Evolutionary conservation across 225 moss, liverwort and hornwort genomes (phyloP).

Genomic region (Polytrichum formosum): DNA sequence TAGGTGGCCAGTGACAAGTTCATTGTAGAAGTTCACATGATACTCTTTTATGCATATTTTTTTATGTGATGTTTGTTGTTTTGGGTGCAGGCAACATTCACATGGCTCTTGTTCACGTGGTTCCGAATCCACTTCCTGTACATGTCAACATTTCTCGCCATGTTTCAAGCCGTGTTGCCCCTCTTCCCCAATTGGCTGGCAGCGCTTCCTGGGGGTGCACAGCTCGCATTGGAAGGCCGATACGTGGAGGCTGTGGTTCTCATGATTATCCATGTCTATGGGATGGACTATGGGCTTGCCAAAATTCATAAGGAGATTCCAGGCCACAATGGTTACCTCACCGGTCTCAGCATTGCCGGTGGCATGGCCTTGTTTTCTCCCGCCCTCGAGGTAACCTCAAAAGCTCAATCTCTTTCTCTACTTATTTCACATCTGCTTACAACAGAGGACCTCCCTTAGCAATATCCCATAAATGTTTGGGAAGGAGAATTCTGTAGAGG

Average conservation of each 20-base stretch:
- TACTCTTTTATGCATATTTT: too few species aligned
- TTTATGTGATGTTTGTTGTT: not conserved
- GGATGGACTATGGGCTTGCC: constrained; percentile 85
- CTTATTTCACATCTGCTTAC: not conserved
- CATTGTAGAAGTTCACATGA: too few species aligned
- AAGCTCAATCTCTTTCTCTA: not conserved
- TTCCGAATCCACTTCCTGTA: constrained; percentile 87
- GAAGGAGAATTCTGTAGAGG: too few species aligned
- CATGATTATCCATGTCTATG: constrained; percentile 65
- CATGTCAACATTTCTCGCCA: constrained; percentile 72
- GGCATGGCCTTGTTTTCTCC: constrained; percentile 67
- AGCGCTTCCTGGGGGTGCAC: constrained; percentile 60
- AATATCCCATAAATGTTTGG: not conserved
- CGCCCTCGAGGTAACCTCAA: constrained; percentile 39
- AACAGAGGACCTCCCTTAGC: too few species aligned
- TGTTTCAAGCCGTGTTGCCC: constrained; percentile 78
- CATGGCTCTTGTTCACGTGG: constrained; percentile 82
- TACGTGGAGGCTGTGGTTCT: constrained; percentile 59
- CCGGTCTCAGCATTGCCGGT: constrained; percentile 86
- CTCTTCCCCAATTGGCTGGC: constrained; percentile 86
- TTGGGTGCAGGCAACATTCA: constrained; percentile 66
- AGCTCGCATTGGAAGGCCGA: constrained; percentile 64
- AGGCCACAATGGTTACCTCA: constrained; percentile 82
- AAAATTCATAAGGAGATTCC: constrained; percentile 84
- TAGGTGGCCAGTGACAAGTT: too few species aligned